Conservation (phyloP, 208 protist genomes). For the Leishmania guyanensis region DNA sequence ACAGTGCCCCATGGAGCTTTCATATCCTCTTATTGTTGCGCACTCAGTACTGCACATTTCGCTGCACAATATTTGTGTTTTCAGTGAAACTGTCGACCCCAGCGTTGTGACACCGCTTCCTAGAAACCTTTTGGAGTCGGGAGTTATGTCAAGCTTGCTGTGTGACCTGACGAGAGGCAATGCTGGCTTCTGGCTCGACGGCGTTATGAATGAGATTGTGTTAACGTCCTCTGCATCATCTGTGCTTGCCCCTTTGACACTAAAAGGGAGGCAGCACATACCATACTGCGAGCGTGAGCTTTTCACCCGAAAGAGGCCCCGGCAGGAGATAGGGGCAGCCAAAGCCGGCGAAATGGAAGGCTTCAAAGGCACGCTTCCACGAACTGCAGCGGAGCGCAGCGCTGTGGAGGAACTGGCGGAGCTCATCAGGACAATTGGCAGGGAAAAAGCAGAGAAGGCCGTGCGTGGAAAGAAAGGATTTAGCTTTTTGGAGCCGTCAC, state of each 20-base stretch:
- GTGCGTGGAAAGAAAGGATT: conserved; percentile 81
- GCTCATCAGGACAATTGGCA: conserved; percentile 53
- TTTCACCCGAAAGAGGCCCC: conserved; percentile 43
- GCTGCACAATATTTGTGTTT: conserved; percentile 77
- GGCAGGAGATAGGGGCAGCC: conserved; percentile 24
- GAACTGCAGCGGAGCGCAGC: conserved; percentile 54
- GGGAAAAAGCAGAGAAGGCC: conserved; percentile 66
- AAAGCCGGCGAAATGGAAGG: conserved; percentile 23
- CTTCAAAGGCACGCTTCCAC: conserved; percentile 43
- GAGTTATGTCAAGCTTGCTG: conserved; percentile 57
- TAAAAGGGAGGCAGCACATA: conserved; percentile 46
- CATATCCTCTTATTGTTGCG: conserved; percentile 69
- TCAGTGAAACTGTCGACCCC: conserved; percentile 50
- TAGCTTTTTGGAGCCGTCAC: conserved; percentile 70
- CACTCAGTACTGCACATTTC: conserved; percentile 80
- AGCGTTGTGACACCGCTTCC: conserved; percentile 58
- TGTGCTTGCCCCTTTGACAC: conserved; percentile 50
- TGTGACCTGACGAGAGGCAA: conserved; percentile 31
- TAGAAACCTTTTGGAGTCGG: conserved; percentile 51
- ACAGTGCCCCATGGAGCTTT: conserved; percentile 81
- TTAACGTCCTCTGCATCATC: conserved; percentile 44
- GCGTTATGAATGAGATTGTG: conserved; percentile 46
- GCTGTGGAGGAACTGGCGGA: conserved; percentile 75
- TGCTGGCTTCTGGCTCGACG: conserved; percentile 76
- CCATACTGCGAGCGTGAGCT: conserved; percentile 52